Evolutionary conservation across 768 basidiomycete species (phyloP), one percentile per base, ranked within the genome.

Genomic region (Crepidotus variabilis): DNA sequence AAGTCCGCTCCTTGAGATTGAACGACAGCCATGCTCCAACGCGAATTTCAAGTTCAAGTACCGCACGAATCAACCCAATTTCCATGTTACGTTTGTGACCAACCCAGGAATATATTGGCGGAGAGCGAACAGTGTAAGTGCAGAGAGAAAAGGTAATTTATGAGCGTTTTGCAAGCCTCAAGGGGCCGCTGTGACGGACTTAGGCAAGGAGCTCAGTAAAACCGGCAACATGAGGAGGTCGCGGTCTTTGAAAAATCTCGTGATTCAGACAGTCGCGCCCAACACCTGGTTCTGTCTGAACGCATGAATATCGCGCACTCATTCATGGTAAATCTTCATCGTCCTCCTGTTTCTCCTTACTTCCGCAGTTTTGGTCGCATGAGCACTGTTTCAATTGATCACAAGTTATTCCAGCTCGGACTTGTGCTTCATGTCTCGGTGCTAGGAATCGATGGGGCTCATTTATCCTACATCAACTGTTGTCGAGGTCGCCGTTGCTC

Each of bases 201-300:
- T n/a, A 20, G 14, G 5, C 18, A 14, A 43, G 5, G 13, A 20
- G 13, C 18, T 43, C 39, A 2, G 47, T 14, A 20, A 13, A n/a
- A n/a, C n/a, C 34, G 1, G 23, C 11, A 33, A 47, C 47, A 36
- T 34, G 54, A 35, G n/a, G 54, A 20, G 34, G n/a, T 50, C 47
- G 48, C 47, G 34, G 54, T 34, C 35, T 49, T 50, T 39, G 54
- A 54, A 43, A 56, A 36, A 56, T 32, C 49, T 33, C 35, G 55
- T 56, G 55, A 56, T 50, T 28, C 8, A 8, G 28, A 28, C 28
- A 28, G 8, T 28, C 28, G 28, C 28, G 28, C 28, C 28, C 8
- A 28, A 28, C 28, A 4, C 8, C 28, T 28, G 28, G 28, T 28
- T 28, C 28, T 28, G 28, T 28, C 28, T 4, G 28, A 28, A 28